A percentile compares a stretch with the other conserved stretches of the same genome.
These are phyloP conservation scores for Forsythia viridissima DNA, from an alignment of 257 asterid genomes.

Conservation along the genomic window DNA sequence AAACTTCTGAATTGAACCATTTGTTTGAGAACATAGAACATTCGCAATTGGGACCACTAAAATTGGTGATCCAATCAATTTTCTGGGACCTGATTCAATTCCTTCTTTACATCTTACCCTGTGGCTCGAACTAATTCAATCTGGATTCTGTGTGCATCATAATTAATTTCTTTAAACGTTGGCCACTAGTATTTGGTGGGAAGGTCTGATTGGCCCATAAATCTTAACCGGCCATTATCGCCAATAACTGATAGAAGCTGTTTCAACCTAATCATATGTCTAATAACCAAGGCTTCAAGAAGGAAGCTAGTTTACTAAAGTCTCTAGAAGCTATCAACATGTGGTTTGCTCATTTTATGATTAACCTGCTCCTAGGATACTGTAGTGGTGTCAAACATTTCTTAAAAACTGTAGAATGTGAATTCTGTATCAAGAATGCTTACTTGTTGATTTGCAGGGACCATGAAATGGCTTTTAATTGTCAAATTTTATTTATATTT, in stretches of 20 bases:
- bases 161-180: neutral
- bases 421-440: neutral
- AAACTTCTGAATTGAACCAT: neutral
- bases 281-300: neutral
- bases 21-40: too few relatives aligned
- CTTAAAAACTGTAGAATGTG: neutral
- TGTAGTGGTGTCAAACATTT: neutral
- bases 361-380: neutral
- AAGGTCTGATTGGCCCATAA: neutral
- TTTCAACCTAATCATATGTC: neutral
- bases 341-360: neutral
- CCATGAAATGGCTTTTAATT: neutral
- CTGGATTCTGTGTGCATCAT: neutral
- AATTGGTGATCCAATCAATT: neutral
- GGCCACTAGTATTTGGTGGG: neutral
- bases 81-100: neutral
- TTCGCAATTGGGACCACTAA: neutral
- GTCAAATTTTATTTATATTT: conserved; percentile 29
- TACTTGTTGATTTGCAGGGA: conserved; percentile 4
- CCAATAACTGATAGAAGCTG: neutral
- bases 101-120: neutral
- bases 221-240: neutral
- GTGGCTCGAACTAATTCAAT: neutral
- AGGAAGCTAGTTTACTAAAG: conserved; percentile 3
- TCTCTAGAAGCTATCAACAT: neutral